phyloP scores from a whole-genome alignment of 176 grass and related monocot genomes.

The Musa schizocarpa region DNA sequence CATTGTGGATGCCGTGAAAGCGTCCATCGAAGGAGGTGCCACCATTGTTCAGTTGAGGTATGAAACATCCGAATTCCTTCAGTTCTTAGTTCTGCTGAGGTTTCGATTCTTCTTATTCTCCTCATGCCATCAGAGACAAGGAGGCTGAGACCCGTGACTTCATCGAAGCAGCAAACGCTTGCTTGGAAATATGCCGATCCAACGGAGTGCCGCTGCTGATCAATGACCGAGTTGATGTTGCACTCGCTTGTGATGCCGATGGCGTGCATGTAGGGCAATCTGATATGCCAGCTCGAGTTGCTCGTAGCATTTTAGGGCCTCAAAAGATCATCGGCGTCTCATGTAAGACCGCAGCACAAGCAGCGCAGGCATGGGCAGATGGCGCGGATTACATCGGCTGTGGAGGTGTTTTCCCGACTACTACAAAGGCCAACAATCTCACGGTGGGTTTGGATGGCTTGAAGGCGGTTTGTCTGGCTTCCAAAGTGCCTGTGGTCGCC shows the following conservation, averaged over 20 bases:
- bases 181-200: conserved; percentile 49
- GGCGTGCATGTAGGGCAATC: conserved; percentile 89
- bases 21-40: conserved; percentile 74
- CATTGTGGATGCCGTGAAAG: conserved; percentile 60
- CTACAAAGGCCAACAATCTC: conserved; percentile 54
- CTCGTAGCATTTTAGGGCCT: conserved; percentile 48
- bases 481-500: conserved; percentile 71
- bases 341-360: conserved; percentile 63
- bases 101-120: neutral
- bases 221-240: conserved; percentile 80
- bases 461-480: conserved; percentile 46
- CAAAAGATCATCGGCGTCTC: conserved; percentile 82
- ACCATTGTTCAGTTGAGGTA: conserved; percentile 81
- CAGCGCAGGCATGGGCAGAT: conserved; percentile 60
- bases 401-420: conserved; percentile 75
- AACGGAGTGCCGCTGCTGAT: conserved; percentile 66
- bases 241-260: conserved; percentile 66
- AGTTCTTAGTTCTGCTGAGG: neutral
- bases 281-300: conserved; percentile 46
- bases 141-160: conserved; percentile 53
- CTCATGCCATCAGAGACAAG: conserved; percentile 57
- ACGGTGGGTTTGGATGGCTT: conserved; percentile 73
- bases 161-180: conserved; percentile 55
- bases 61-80: neutral
- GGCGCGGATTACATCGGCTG: conserved; percentile 75